Evolutionary conservation across 2,329 filamentous ascomycete genomes (phyloP), one percentile per base, ranked within the genome.

Genomic region (Aspergillus awamori): DNA sequence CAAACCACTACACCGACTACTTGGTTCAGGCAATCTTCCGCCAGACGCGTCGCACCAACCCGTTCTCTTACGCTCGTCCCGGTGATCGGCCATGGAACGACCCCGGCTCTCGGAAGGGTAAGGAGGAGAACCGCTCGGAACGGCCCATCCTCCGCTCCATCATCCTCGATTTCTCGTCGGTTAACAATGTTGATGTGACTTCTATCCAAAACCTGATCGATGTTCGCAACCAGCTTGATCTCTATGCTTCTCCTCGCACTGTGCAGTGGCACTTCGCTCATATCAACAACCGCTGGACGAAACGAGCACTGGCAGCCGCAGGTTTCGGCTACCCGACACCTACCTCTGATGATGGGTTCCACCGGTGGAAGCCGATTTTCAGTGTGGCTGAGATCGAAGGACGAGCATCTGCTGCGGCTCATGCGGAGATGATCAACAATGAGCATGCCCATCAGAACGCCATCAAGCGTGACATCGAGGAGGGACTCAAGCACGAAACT

Each of bases 211-310:
- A 92, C 69, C 83, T 98, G 41, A 96, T 98, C 70, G 95, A 98
- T 70, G 90, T 97, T 1, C 91, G 94, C 70, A 96, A 97, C 76
- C 93, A 97, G 74, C 87, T 98, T 26, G 94, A 97, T 75, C 84
- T 87, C 20, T 96, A 97, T 73, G 86, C 92, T 0, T 77, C 89
- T 0, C 94, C 94, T 0, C 87, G 93, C 20, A 82, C 84, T 2
- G 93, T 98, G 4, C 92, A 97, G 74, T 98, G 94, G 93, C 95
- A 98, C 77, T 89, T 98, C 65, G 92, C 93, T n/a, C 90, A 88
- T 77, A 90, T 98, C 80, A 93, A 89, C 79, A 97, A 95, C 81
- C 86, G 91, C 60, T 97, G 94, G 94, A 94, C 93, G 24, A 97
- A 97, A 81, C 90, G 93, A 33, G 93, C 92, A 4, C 87, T 98